These are phyloP conservation scores for Pseudogymnoascus sp. DNA, from an alignment of 2,329 filamentous ascomycete species.

Conservation along the genomic window DNA sequence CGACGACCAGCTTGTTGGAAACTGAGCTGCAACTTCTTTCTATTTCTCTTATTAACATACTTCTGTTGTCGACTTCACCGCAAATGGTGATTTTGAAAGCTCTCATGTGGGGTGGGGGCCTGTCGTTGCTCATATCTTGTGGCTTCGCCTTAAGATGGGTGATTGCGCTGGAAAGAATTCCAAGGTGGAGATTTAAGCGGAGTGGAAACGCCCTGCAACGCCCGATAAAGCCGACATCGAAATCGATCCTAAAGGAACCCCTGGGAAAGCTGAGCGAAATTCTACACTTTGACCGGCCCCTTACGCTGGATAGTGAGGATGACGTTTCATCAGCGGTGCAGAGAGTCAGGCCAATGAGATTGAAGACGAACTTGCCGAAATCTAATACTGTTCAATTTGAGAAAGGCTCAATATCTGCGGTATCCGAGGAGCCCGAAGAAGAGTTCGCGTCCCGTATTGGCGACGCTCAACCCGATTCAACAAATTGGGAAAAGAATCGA, in stretches of 20 bases:
- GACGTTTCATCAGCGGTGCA: background rate
- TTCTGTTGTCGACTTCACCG: slow-evolving; percentile 70
- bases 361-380: background rate
- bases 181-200: slow-evolving; percentile 79
- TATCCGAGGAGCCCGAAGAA: slow-evolving; percentile 28
- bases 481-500: background rate
- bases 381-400: background rate
- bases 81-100: slow-evolving; percentile 81
- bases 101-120: slow-evolving; percentile 75
- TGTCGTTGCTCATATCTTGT: slow-evolving; percentile 67
- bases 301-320: background rate
- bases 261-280: background rate
- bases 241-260: background rate
- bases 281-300: background rate
- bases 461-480: background rate
- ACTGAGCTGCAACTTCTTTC: slow-evolving; percentile 86
- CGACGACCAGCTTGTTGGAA: slow-evolving; percentile 78
- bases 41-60: slow-evolving; percentile 70
- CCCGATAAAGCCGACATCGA: slow-evolving; percentile 8
- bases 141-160: slow-evolving; percentile 73
- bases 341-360: slow-evolving; percentile 1
- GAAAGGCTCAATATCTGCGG: background rate
- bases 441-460: background rate
- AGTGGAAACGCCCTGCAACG: slow-evolving; percentile 22
- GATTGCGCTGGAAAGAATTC: slow-evolving; percentile 77